Evolutionary conservation across 345 rosid genomes (phyloP), one percentile per base, ranked within the genome.

Genomic region (Brassica cretica): DNA sequence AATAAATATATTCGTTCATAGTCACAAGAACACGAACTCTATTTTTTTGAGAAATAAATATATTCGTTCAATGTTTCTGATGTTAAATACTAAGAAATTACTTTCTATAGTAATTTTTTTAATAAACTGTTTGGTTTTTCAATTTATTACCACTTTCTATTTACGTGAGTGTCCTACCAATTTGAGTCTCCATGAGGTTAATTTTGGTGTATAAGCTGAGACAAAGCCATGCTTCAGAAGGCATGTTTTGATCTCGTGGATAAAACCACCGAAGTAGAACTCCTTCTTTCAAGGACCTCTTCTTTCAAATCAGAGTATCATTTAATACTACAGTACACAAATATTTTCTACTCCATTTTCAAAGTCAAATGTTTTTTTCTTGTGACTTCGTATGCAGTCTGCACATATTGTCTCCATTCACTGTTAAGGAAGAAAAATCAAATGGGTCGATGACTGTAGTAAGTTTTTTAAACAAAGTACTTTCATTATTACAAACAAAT

Each of bases 91-190:
- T 35, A 62, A 25, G 39, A 63, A 70, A 15, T 68, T 37, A 68
- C 35, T 74, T 49, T 73, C 6, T 59, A 60, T 7, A 25, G 14
- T 41, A 41, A 10, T 41, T 10, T 10, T 3, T 10, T 41, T 41
- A 41, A 10, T 3, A 41, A 41, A 41, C 12, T 27, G 30, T 27
- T 27, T 27, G 30, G 30, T 27, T 27, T 27, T 27, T 0, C 30
- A 4, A 27, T 27, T 27, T 27, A 27, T 27, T 27, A 27, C 30
- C 30, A 4, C 30, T 27, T 27, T 27, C 30, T 10, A 41, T 70
- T 70, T 75, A 70, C 72, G 72, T 64, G 41, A 58, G 58, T 74
- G 79, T 80, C 64, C 75, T 74, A 75, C 79, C 76, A 53, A 70
- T 44, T 70, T 24, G 65, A 62, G 78, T 79, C 39, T 55, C 75